Percentiles rank a stretch among this genome's conserved stretches.
Evolutionary conservation across 192 early-diverging fungal species (phyloP).

Genomic region (Podila minutissima): DNA sequence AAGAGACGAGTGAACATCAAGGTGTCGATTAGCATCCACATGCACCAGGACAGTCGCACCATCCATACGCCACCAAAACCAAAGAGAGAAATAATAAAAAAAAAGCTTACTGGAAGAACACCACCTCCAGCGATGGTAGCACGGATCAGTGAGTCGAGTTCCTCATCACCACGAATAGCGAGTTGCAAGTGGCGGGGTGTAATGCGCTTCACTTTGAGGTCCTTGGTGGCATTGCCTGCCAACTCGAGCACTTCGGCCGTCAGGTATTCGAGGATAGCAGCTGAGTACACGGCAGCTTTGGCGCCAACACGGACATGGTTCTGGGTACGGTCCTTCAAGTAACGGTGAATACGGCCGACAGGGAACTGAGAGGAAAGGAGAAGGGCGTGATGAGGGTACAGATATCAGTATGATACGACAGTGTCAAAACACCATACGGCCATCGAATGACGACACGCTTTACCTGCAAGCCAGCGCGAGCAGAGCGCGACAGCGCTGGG

Average conservation of each 20-base stretch:
- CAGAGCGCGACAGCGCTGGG: constrained; percentile 66
- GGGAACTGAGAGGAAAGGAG: constrained; percentile 72
- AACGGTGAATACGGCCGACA: constrained; percentile 94
- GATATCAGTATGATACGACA: too few relatives aligned
- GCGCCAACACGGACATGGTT: constrained; percentile 88
- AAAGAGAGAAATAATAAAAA: background rate
- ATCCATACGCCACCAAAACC: background rate
- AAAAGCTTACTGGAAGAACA: constrained; percentile 69
- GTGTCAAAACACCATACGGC: background rate
- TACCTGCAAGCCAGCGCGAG: constrained; percentile 71
- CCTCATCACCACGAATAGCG: constrained; percentile 93
- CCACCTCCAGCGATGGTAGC: constrained; percentile 93
- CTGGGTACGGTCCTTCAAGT: constrained; percentile 83
- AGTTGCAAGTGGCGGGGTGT: constrained; percentile 91
- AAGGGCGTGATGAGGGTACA: too few relatives aligned
- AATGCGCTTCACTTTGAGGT: constrained; percentile 91
- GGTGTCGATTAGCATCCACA: background rate
- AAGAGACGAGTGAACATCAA: constrained; percentile 2
- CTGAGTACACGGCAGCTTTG: constrained; percentile 91
- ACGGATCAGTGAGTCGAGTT: constrained; percentile 87
- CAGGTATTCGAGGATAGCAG: constrained; percentile 93
- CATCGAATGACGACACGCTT: background rate
- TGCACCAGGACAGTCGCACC: background rate
- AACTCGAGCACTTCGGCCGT: constrained; percentile 94
- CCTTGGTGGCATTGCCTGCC: constrained; percentile 92